phyloP scores from a whole-genome alignment of 106 monocot species.

The Platanthera zijinensis region DNA sequence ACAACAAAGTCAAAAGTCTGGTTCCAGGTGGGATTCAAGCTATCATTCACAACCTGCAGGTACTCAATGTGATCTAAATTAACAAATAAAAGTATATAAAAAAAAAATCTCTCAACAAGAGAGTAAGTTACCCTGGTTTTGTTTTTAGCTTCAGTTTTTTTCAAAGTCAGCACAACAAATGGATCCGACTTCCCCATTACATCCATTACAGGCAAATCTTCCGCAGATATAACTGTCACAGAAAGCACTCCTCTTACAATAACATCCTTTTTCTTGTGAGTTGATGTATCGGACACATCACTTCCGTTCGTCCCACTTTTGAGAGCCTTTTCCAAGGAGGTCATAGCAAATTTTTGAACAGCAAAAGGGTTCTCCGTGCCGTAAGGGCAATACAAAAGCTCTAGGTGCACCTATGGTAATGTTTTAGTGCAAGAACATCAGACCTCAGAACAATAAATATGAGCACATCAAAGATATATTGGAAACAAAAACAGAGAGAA shows the following conservation, averaged over 20 bases:
- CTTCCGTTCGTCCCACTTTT: constrained; percentile 43
- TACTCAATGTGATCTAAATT: background rate
- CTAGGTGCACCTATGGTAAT: constrained; percentile 65
- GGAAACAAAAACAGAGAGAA: background rate
- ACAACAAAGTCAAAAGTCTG: constrained; percentile 98
- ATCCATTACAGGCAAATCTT: constrained; percentile 88
- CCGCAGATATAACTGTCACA: constrained; percentile 85
- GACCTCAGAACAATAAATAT: background rate
- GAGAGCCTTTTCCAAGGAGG: constrained; percentile 78
- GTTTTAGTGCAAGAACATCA: constrained; percentile 9
- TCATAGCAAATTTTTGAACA: constrained; percentile 43
- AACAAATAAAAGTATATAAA: background rate
- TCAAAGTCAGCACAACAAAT: constrained; percentile 75
- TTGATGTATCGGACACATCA: constrained; percentile 18
- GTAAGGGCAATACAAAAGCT: constrained; percentile 84
- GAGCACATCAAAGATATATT: background rate
- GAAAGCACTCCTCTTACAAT: constrained; percentile 93
- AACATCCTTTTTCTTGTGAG: constrained; percentile 62
- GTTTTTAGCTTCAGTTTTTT: constrained; percentile 70
- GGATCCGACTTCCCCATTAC: constrained; percentile 91
- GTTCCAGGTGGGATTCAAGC: constrained; percentile 86
- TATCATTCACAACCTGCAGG: constrained; percentile 87
- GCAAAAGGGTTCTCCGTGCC: constrained; percentile 70
- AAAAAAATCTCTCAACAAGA: background rate
- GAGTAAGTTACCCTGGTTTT: constrained; percentile 74